Percentiles rank a stretch among this genome's conserved stretches.
phyloP scores from a whole-genome alignment of 139 green algal species.

The Chlorella vulgaris region DNA sequence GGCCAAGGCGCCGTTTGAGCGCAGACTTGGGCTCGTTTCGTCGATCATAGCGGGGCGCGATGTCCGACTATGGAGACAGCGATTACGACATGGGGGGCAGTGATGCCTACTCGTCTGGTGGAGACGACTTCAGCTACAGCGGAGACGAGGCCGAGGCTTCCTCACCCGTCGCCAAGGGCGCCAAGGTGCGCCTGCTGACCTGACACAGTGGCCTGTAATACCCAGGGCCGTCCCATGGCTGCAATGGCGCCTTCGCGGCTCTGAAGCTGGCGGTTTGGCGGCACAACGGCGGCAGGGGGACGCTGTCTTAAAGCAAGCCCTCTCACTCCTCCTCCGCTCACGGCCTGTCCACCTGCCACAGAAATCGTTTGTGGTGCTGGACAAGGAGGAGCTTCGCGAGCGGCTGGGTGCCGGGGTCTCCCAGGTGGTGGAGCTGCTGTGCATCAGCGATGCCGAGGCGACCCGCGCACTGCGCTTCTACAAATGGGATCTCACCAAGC shows the following conservation, averaged over 20 bases:
- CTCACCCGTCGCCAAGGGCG: slow-evolving; percentile 11
- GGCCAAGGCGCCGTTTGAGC: no score
- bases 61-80: neutral
- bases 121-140: slow-evolving; percentile 1
- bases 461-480: slow-evolving; percentile 72
- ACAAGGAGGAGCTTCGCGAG: slow-evolving; percentile 24
- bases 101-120: neutral
- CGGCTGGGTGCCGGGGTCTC: slow-evolving; percentile 3
- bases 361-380: slow-evolving; percentile 18
- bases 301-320: no score
- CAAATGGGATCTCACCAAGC: slow-evolving; percentile 68
- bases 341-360: no score
- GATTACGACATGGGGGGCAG: slow-evolving; percentile 1
- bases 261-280: neutral
- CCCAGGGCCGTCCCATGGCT: neutral
- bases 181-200: neutral
- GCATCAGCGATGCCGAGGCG: slow-evolving; percentile 65
- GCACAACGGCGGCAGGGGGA: no score
- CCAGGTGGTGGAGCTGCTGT: slow-evolving; percentile 57
- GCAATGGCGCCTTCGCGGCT: neutral
- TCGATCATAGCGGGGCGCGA: no score
- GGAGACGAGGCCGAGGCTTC: neutral
- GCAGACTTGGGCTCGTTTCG: neutral
- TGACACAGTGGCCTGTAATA: no score
- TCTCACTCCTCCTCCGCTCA: no score